Evolutionary conservation across 768 basidiomycete genomes (phyloP).

Genomic region (Coprinopsis cinerea): DNA sequence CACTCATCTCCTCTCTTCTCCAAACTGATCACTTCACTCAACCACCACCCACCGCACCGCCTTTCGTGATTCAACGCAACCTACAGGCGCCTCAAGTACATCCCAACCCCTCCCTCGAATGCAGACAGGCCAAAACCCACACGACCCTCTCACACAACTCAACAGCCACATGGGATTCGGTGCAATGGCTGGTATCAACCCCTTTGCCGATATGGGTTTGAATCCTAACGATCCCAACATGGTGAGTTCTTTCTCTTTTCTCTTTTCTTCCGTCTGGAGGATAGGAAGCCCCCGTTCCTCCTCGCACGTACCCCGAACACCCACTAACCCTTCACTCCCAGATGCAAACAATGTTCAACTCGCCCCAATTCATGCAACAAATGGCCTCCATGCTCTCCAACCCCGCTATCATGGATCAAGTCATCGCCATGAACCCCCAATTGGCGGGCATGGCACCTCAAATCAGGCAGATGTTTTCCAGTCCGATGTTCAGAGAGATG

Average conservation of each 20-base stretch:
- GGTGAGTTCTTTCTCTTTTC: slow-evolving; percentile 38
- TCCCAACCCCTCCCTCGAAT: slow-evolving; percentile 72
- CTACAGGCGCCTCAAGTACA: slow-evolving; percentile 23
- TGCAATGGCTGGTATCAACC: slow-evolving; percentile 81
- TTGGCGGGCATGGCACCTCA: slow-evolving; percentile 72
- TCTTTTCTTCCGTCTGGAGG: neutral
- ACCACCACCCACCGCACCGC: neutral
- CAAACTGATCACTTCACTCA: too few relatives aligned
- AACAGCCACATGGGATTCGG: slow-evolving; percentile 78
- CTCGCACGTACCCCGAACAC: neutral
- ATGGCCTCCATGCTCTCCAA: slow-evolving; percentile 86
- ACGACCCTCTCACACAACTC: slow-evolving; percentile 79
- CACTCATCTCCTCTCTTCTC: too few relatives aligned
- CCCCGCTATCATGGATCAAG: slow-evolving; percentile 83
- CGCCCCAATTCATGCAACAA: slow-evolving; percentile 78
- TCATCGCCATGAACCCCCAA: slow-evolving; percentile 79
- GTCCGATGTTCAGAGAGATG: slow-evolving; percentile 68
- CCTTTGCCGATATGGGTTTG: slow-evolving; percentile 85
- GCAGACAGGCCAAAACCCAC: slow-evolving; percentile 87
- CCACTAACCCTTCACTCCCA: slow-evolving; percentile 26
- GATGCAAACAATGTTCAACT: slow-evolving; percentile 83
- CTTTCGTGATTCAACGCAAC: neutral
- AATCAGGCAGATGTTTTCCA: slow-evolving; percentile 73
- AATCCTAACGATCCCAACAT: slow-evolving; percentile 94
- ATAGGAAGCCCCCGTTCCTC: neutral